phyloP scores from a whole-genome alignment of 352 stramenopile genomes.

The Pythium sukuiense region DNA sequence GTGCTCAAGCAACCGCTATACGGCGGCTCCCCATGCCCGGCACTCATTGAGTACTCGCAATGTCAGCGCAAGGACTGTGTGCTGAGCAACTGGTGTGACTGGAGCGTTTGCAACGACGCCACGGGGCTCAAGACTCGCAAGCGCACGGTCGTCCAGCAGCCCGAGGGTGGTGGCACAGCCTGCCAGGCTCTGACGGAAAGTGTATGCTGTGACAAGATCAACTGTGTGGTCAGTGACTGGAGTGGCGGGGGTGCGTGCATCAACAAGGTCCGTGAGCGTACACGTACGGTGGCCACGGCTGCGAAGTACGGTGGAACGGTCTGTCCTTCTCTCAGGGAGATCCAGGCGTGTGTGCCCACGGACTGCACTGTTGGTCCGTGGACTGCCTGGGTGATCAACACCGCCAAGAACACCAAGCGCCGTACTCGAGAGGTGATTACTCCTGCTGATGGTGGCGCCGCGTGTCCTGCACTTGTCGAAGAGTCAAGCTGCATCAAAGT shows the following conservation, averaged over 20 bases:
- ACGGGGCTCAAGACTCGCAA: constrained; percentile 21
- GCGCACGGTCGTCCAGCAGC: constrained; percentile 22
- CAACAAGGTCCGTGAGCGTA: constrained; percentile 36
- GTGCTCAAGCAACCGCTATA: constrained; percentile 24
- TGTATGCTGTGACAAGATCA: constrained; percentile 38
- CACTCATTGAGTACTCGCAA: constrained; percentile 29
- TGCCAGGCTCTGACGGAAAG: constrained; percentile 35
- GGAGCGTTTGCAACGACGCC: constrained; percentile 19
- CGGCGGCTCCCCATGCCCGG: constrained; percentile 34
- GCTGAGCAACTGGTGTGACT: constrained; percentile 26
- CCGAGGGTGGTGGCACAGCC: constrained; percentile 18
- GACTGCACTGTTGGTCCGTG: constrained; percentile 29
- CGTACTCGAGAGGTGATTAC: constrained; percentile 17
- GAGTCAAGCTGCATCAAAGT: constrained; percentile 26
- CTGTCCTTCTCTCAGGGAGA: constrained; percentile 34
- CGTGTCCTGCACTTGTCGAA: constrained; percentile 46
- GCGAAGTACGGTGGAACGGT: constrained; percentile 38
- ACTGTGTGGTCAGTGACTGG: constrained; percentile 50
- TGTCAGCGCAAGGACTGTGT: constrained; percentile 26
- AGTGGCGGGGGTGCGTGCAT: constrained; percentile 40
- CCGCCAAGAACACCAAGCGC: constrained; percentile 11
- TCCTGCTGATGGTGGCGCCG: constrained; percentile 35
- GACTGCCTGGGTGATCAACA: constrained; percentile 26
- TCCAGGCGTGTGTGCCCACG: constrained; percentile 27
- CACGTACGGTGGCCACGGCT: constrained; percentile 31